Base-by-base conservation (phyloP, 2,329 filamentous ascomycete species). In the Talaromyces sp. region DNA sequence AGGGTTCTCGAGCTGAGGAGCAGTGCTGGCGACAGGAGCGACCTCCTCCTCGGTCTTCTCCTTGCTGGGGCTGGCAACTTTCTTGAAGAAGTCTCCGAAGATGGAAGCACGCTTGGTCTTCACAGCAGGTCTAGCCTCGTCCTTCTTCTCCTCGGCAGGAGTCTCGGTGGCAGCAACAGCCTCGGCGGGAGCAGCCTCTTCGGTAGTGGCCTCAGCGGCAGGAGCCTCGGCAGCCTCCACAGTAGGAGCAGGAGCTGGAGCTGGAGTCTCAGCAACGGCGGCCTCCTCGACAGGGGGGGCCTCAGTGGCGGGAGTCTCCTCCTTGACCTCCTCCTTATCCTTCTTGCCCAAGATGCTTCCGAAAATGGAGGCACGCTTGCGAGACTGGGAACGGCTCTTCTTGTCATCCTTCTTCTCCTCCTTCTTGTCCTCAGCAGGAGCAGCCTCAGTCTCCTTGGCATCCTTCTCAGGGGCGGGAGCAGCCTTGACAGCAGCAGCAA, bases 71-170 rank as follows among this genome's bases (percentile, higher is more conserved):
- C 75, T 79, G 65, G 73, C 71, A 57, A 80, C 76, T 83, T 93
- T 93, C 84, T 91, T 89, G 78, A 83, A 84, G 74, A 91, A 87
- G 72, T 86, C 88, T 70, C 86, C 86, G 79, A 96, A 96, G 72
- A 93, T 88, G 68, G 91, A 95, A 78, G 87, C 87, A 77, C 92
- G 90, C 90, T 96, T 96, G 78, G 79, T 68, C 78, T 87, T 86
- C 64, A 80, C 80, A 67, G 81, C 81, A 68, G 77, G 77, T 64
- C 76, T 77, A 64, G 80, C 79, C 61, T 79, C 71, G 64, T 74
- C 76, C 68, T 70, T 69, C 55, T 75, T 71, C 48, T 76, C 72
- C 63, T 79, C 79, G 69, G 67, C 69, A 55, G 70, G 68, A 57
- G 72, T 74, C 42, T 77, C 71, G 35, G 68, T 58, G 50, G 69